Conservation (phyloP, 352 stramenopile species). For the Detonula confervacea region DNA sequence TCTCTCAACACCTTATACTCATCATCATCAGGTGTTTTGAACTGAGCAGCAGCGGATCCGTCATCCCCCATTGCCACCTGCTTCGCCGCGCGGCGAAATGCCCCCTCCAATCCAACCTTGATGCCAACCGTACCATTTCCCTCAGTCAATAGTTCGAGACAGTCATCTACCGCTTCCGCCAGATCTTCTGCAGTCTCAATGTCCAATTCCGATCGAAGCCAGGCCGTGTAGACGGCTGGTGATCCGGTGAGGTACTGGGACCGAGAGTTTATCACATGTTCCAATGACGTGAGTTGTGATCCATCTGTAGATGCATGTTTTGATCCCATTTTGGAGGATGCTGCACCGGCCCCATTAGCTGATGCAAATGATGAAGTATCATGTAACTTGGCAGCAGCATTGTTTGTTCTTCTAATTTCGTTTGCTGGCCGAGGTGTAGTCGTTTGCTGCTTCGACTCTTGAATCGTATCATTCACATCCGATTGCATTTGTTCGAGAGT, state of each 20-base stretch:
- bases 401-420: no score
- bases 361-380: no score
- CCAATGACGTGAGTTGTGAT: not conserved
- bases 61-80: no score
- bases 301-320: not conserved
- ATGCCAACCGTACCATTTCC: not conserved
- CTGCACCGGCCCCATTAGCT: no score
- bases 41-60: no score
- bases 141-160: not conserved
- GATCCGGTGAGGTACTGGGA: not conserved
- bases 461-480: not conserved
- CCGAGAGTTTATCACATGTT: not conserved
- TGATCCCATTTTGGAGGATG: not conserved
- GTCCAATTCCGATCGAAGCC: conserved; percentile 13
- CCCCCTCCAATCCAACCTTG: conserved; percentile 3
- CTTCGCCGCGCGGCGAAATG: not conserved
- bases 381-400: no score
- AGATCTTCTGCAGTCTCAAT: conserved; percentile 10
- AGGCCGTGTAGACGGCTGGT: not conserved
- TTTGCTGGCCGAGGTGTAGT: not conserved
- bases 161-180: conserved; percentile 1
- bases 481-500: conserved; percentile 6
- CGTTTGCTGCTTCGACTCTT: not conserved
- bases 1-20: no score
- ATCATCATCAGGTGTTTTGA: no score